A percentile compares a stretch with the other conserved stretches of the same genome.
Evolutionary conservation across 257 asterid species (phyloP).

Genomic region (Solanum pimpinellifolium): DNA sequence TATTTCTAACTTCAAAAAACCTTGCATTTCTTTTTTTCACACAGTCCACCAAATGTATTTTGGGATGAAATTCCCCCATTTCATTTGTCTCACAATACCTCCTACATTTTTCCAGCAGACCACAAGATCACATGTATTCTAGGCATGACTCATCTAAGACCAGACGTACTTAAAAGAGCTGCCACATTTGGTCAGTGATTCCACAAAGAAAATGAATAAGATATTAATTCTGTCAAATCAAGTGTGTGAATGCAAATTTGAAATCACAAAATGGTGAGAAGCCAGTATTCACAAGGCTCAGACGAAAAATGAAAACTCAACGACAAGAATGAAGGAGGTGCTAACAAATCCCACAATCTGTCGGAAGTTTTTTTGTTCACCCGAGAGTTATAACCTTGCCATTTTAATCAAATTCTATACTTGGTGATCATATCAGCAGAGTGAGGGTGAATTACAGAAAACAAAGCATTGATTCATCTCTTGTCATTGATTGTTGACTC

Average conservation of each 20-base stretch:
- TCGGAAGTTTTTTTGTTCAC: not conserved
- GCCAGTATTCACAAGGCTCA: not conserved
- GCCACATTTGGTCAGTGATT: not conserved
- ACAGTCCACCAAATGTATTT: not conserved
- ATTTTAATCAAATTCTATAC: not conserved
- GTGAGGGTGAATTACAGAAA: not conserved
- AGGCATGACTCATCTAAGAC: not conserved
- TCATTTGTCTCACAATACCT: not conserved
- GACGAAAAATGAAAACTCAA: not conserved
- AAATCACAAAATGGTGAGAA: not conserved
- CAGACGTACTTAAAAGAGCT: not conserved
- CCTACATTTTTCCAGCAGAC: not conserved
- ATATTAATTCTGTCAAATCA: not conserved
- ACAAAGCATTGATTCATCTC: not conserved
- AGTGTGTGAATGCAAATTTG: not conserved
- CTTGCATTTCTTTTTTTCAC: not conserved
- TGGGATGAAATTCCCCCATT: not conserved
- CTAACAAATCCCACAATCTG: not conserved
- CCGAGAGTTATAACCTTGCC: not conserved
- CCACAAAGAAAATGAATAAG: not conserved
- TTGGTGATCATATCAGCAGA: not conserved
- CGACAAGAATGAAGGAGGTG: not conserved
- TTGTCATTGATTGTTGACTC: not conserved
- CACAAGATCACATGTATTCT: not conserved
- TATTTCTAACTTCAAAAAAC: not conserved